Evolutionary conservation across 2,329 filamentous ascomycete genomes (phyloP), one percentile per base, ranked within the genome.

Genomic region (Botryotinia convoluta): DNA sequence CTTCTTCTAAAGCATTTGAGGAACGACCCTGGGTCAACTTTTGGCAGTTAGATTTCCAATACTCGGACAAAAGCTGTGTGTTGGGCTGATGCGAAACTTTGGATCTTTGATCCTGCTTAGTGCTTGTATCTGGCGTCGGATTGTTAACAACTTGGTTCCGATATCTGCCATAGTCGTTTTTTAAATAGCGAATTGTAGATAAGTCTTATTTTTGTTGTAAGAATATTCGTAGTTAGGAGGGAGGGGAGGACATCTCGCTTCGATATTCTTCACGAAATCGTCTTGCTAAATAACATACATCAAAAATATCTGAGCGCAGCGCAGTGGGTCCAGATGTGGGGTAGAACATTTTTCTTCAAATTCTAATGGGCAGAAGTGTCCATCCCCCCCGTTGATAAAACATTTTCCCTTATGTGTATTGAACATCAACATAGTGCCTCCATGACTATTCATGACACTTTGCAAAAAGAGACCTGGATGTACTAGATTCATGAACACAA

Each of bases 121-220:
- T 29, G 51, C 14, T 29, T 29, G n/a, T 18, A 18, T 57, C 14
- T 18, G n/a, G n/a, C 4, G n/a, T 32, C n/a, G 6, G 9, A 29
- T 29, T 57, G 3, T 29, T 16, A 4, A 9, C n/a, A 57, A 29
- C 6, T 18, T n/a, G 48, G 12, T 54, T n/a, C 3, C 7, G 48
- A 2, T 14, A 14, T n/a, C 6, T 3, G 12, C 12, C 6, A 3
- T 1, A 10, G 2, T 10, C 1, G 2, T 14, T 7, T 51, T 2
- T 7, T 16, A 7, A n/a, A n/a, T 2, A n/a, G 26, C 12, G 1
- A n/a, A n/a, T 2, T 16, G 7, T 54, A n/a, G 18, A 51, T 3
- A n/a, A 51, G 10, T n/a, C 10, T 14, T n/a, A 51, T 51, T 3
- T 12, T 51, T n/a, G 12, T 4, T n/a, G 26, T 51, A 7, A n/a